A percentile compares a stretch with the other conserved stretches of the same genome.
phyloP scores from a whole-genome alignment of 2,329 filamentous ascomycete genomes.

The Nothophoma quercina region DNA sequence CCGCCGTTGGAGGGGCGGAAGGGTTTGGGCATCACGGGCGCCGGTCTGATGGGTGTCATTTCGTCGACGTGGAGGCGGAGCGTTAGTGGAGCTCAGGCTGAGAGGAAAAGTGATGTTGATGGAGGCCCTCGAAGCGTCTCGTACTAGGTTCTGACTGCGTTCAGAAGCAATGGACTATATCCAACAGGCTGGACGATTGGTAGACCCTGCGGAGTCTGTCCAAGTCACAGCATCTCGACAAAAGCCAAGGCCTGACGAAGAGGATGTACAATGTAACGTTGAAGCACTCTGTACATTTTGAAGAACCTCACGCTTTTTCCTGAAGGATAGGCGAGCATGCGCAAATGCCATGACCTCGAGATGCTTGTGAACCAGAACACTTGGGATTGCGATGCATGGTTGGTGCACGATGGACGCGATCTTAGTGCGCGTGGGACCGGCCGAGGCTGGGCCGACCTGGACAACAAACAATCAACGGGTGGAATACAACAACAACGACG shows the following conservation, averaged over 20 bases:
- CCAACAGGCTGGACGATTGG: too few relatives aligned
- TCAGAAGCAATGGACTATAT: too few relatives aligned
- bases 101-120: neutral
- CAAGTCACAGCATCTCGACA: too few relatives aligned
- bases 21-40: conserved; percentile 9
- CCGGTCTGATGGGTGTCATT: conserved; percentile 32
- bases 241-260: too few relatives aligned
- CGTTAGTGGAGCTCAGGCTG: neutral
- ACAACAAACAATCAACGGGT: conserved; percentile 17
- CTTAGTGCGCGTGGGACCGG: neutral
- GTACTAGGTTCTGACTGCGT: neutral
- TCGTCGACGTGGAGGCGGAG: conserved; percentile 36
- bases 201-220: too few relatives aligned
- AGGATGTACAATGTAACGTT: too few relatives aligned
- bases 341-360: too few relatives aligned
- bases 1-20: conserved; percentile 26
- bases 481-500: neutral
- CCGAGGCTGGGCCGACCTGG: conserved; percentile 6
- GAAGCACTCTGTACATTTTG: too few relatives aligned
- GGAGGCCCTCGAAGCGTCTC: conserved; percentile 2
- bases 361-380: too few relatives aligned
- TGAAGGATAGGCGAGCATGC: too few relatives aligned
- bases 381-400: neutral
- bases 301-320: too few relatives aligned
- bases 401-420: conserved; percentile 6